Conservation (phyloP, 2,329 filamentous ascomycete genomes). For the Dryadomyces quercivorus region DNA sequence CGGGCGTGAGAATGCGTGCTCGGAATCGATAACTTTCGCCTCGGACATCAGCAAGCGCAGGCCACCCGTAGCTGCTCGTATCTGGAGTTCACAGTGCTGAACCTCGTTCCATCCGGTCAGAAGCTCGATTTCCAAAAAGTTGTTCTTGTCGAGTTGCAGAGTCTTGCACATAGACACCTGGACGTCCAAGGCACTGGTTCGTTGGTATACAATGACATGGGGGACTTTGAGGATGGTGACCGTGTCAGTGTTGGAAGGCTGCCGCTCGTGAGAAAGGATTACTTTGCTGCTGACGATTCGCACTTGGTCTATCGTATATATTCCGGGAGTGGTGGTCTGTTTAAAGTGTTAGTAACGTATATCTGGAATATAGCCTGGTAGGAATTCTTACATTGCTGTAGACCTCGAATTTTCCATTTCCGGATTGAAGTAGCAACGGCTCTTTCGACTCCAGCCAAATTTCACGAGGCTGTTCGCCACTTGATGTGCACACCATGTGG, state of each 20-base stretch:
- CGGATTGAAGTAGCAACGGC: conserved; percentile 37
- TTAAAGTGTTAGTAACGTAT: neutral
- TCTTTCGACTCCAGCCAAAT: conserved; percentile 22
- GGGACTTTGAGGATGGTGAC: conserved; percentile 44
- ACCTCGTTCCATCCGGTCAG: conserved; percentile 64
- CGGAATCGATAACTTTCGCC: conserved; percentile 33
- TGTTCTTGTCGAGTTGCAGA: conserved; percentile 69
- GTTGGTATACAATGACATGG: conserved; percentile 62
- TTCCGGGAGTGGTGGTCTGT: conserved; percentile 55
- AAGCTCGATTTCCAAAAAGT: conserved; percentile 63
- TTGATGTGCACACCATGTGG: conserved; percentile 43
- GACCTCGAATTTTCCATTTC: conserved; percentile 33
- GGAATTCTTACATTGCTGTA: conserved; percentile 28
- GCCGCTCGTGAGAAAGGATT: conserved; percentile 47
- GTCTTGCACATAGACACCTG: conserved; percentile 53
- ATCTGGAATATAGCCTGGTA: conserved; percentile 8
- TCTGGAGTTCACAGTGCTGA: conserved; percentile 43
- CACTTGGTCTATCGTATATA: conserved; percentile 64
- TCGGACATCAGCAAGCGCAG: conserved; percentile 51
- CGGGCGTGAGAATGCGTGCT: conserved; percentile 27
- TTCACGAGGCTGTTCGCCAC: conserved; percentile 47
- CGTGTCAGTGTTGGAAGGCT: conserved; percentile 14
- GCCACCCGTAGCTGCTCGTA: conserved; percentile 54
- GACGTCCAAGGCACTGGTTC: conserved; percentile 54
- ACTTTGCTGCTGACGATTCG: conserved; percentile 53